phyloP scores from a whole-genome alignment of 2,329 filamentous ascomycete species.

The Penicillium concentricum region DNA sequence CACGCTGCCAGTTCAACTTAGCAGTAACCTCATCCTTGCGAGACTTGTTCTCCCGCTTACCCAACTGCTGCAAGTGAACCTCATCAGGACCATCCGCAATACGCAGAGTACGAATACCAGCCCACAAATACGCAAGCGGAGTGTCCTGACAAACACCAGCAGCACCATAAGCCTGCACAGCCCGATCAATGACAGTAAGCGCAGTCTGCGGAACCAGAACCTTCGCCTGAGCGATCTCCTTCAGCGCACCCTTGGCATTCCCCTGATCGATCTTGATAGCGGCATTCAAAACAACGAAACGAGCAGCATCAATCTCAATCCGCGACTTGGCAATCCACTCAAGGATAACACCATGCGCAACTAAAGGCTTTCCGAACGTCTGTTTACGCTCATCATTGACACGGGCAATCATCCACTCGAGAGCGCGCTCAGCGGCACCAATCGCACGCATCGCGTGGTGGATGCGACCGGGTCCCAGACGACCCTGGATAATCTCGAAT shows the following conservation, averaged over 20 bases:
- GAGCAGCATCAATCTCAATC: slow-evolving; percentile 89
- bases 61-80: slow-evolving; percentile 69
- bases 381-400: slow-evolving; percentile 91
- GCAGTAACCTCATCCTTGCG: slow-evolving; percentile 44
- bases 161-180: slow-evolving; percentile 87
- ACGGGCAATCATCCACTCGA: slow-evolving; percentile 92
- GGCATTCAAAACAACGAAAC: slow-evolving; percentile 87
- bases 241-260: slow-evolving; percentile 83
- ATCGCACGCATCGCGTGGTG: slow-evolving; percentile 97
- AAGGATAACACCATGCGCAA: slow-evolving; percentile 88
- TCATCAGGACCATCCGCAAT: slow-evolving; percentile 95
- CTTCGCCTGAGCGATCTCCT: slow-evolving; percentile 94
- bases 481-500: slow-evolving; percentile 98
- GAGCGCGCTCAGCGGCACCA: slow-evolving; percentile 82
- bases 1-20: slow-evolving; percentile 45
- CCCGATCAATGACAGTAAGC: slow-evolving; percentile 86
- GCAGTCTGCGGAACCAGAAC: slow-evolving; percentile 81
- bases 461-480: slow-evolving; percentile 91
- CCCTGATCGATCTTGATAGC: slow-evolving; percentile 90
- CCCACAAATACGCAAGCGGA: slow-evolving; percentile 81
- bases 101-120: slow-evolving; percentile 74
- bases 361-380: slow-evolving; percentile 83
- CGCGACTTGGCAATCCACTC: slow-evolving; percentile 92
- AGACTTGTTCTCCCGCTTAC: slow-evolving; percentile 56
- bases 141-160: slow-evolving; percentile 94